Evolutionary conservation across 345 rosid species (phyloP), one percentile per base, ranked within the genome.

Genomic region (Isatis tinctoria): DNA sequence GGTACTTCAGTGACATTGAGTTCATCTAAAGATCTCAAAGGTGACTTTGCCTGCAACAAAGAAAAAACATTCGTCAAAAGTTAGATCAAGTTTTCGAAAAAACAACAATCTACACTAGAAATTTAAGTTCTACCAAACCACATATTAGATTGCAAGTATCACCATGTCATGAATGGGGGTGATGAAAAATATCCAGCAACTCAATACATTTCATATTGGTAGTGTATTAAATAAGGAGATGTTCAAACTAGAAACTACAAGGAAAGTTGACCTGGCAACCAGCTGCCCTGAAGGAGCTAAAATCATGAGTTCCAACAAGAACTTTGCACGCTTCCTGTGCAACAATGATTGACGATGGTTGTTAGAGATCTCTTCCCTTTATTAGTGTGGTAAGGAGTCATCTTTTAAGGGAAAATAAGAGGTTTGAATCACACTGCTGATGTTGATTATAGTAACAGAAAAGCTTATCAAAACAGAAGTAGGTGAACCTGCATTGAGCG

Each of bases 221-320:
- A 13, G 35, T 60, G 37, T 17, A 68, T 37, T 28, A 48, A 11
- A 60, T 20, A 40, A 39, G 60, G 28, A 67, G 26, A 51, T 32
- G 7, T 58, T 60, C 27, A 39, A 30, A 24, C 18, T 58, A 26
- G 44, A 65, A 61, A 65, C 18, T 49, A 70, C 41, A 54, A 56
- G 79, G 59, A 78, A 86, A 36, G 2, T 56, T 54, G 45, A 76
- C 97, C 95, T 90, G 95, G 79, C 98, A 91, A 82, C 95, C 90
- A 75, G 92, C 28, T 65, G 97, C 96, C 82, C 97, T 83, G 85
- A 94, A 94, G 84, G 98, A 91, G 80, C 96, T 94, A 78, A 94
- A 94, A 82, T 94, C 97, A 73, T 90, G 97, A 69, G 73, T 70
- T 32, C 98, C 98, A 78, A 82, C 82, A 78, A 94, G 96, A 81